Conservation (phyloP, 441 rosid genomes). For the Populus tomentosa region DNA sequence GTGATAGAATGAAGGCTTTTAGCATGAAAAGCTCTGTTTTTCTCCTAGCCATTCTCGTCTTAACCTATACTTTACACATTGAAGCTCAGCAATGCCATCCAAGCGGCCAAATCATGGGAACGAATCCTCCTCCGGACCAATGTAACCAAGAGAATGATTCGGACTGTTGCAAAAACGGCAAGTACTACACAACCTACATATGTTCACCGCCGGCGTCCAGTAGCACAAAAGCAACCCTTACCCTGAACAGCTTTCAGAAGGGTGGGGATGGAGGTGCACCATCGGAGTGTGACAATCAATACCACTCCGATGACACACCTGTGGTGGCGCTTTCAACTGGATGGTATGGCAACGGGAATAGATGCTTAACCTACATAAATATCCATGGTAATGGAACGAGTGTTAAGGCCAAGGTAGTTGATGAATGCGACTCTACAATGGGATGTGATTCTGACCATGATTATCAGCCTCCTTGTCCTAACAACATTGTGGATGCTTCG, state of each 20-base stretch:
- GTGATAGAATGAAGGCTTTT: neutral
- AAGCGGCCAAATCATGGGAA: conserved; percentile 24
- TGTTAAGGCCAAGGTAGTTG: conserved; percentile 22
- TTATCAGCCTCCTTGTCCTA: conserved; percentile 23
- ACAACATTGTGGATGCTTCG: conserved; percentile 19
- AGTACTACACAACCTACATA: conserved; percentile 24
- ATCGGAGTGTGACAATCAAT: conserved; percentile 23
- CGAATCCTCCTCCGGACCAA: conserved; percentile 21
- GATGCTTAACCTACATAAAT: conserved; percentile 14
- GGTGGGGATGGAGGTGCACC: conserved; percentile 28
- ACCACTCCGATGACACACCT: conserved; percentile 15
- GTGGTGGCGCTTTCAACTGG: conserved; percentile 29
- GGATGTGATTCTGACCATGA: conserved; percentile 24
- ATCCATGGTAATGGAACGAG: conserved; percentile 19
- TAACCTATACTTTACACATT: neutral
- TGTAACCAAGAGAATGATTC: conserved; percentile 20
- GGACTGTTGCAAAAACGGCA: conserved; percentile 18
- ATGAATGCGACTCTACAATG: neutral
- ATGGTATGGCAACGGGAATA: conserved; percentile 16
- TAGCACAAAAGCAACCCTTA: conserved; percentile 28
- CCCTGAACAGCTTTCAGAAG: conserved; percentile 25
- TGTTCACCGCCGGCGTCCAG: conserved; percentile 19
- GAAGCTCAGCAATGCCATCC: conserved; percentile 4
- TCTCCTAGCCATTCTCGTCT: neutral
- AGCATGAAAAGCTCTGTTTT: neutral